These are phyloP conservation scores for Xylaria sp. DNA, from an alignment of 2,329 filamentous ascomycete genomes.

Conservation along the genomic window DNA sequence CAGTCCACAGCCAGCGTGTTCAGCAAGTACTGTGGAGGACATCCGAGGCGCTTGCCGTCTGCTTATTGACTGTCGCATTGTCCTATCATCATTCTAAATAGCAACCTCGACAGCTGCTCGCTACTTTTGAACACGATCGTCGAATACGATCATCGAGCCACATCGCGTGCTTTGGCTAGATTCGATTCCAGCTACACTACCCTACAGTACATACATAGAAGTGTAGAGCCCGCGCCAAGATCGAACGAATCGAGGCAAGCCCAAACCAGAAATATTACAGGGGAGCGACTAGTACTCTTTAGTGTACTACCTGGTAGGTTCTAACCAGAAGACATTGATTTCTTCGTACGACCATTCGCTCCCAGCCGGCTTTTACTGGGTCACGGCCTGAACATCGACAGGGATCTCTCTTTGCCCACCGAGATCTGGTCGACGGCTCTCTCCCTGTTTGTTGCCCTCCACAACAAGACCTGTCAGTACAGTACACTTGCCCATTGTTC, in stretches of 20 bases:
- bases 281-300: conserved; percentile 15
- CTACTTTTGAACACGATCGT: not conserved
- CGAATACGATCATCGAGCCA: not conserved
- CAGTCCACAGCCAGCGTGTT: conserved; percentile 1
- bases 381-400: conserved; percentile 32
- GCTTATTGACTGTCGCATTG: conserved; percentile 11
- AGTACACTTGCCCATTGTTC: conserved; percentile 24
- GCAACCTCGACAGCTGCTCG: conserved; percentile 2
- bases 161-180: not conserved
- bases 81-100: conserved; percentile 6
- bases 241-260: conserved; percentile 29
- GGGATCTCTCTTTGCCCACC: conserved; percentile 41
- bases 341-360: conserved; percentile 9
- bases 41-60: conserved; percentile 6
- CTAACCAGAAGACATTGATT: conserved; percentile 11
- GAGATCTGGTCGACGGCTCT: conserved; percentile 29
- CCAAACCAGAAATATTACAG: conserved; percentile 34
- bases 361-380: conserved; percentile 30
- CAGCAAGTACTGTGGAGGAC: not conserved
- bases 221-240: conserved; percentile 8
- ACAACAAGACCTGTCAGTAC: conserved; percentile 42
- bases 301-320: conserved; percentile 3
- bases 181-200: conserved; percentile 10
- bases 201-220: not conserved
- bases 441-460: conserved; percentile 43